These are phyloP conservation scores for Phytophthora cajani DNA, from an alignment of 352 stramenopile species.

Conservation along the genomic window DNA sequence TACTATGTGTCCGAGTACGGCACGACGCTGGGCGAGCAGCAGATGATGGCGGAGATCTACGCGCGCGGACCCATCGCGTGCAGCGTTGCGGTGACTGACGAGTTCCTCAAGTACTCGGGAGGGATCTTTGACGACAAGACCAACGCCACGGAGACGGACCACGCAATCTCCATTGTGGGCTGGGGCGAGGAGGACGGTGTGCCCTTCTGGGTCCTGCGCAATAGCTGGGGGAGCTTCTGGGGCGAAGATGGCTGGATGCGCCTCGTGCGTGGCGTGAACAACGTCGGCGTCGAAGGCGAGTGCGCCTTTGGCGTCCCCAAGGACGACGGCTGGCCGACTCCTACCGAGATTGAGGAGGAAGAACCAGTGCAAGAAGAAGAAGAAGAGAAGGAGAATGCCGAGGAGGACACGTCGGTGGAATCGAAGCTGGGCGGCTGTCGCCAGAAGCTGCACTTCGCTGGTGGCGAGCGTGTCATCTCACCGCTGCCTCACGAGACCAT, in stretches of 20 bases:
- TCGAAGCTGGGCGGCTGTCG: slow-evolving; percentile 55
- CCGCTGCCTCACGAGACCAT: slow-evolving; percentile 83
- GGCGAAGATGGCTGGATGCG: slow-evolving; percentile 97
- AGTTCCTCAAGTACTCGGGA: slow-evolving; percentile 92
- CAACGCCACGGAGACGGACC: slow-evolving; percentile 67
- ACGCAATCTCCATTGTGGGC: slow-evolving; percentile 96
- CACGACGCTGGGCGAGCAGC: slow-evolving; percentile 85
- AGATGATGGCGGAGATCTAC: slow-evolving; percentile 98
- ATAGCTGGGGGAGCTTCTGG: slow-evolving; percentile 96
- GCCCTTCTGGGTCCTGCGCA: slow-evolving; percentile 96
- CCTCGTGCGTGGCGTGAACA: slow-evolving; percentile 92
- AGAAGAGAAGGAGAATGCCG: slow-evolving; percentile 18
- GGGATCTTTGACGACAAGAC: slow-evolving; percentile 95
- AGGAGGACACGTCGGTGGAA: slow-evolving; percentile 27
- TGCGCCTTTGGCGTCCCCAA: slow-evolving; percentile 93
- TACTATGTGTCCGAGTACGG: slow-evolving; percentile 96
- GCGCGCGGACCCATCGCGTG: slow-evolving; percentile 94
- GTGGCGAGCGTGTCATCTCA: slow-evolving; percentile 74
- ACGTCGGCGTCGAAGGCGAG: slow-evolving; percentile 93
- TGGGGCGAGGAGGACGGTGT: slow-evolving; percentile 92
- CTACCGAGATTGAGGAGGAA: slow-evolving; percentile 37
- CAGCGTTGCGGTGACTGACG: slow-evolving; percentile 91
- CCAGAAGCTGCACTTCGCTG: slow-evolving; percentile 66
- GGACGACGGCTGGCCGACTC: slow-evolving; percentile 79
- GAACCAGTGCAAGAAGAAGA: slow-evolving; percentile 13